Conservation (phyloP, 768 basidiomycete genomes). For the Collybia sp. region DNA sequence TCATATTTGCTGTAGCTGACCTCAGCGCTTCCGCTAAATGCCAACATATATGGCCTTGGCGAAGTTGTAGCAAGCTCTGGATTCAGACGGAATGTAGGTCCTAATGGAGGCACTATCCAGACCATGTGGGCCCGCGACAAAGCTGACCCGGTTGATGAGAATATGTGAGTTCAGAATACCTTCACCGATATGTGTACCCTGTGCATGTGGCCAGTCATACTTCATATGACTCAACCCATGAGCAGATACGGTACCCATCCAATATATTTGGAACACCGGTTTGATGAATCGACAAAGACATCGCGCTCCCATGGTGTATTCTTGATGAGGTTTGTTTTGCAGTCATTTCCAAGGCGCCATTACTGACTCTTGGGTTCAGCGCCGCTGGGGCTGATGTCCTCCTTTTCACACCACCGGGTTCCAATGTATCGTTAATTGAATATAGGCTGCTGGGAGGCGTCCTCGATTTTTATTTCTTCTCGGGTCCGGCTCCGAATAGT, state of each 20-base stretch:
- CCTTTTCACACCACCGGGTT: slow-evolving; percentile 51
- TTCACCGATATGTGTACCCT: too few species aligned
- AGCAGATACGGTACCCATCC: slow-evolving; percentile 69
- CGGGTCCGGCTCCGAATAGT: slow-evolving; percentile 48
- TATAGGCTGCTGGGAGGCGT: slow-evolving; percentile 77
- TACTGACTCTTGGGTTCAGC: slow-evolving; percentile 22
- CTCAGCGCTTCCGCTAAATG: slow-evolving; percentile 56
- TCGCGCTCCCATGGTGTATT: slow-evolving; percentile 76
- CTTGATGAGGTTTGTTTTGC: slow-evolving; percentile 49
- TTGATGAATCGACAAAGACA: slow-evolving; percentile 39
- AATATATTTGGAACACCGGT: slow-evolving; percentile 72
- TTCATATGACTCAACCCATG: too few species aligned
- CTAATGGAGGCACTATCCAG: slow-evolving; percentile 47
- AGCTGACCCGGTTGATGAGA: slow-evolving; percentile 61
- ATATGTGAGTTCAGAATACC: slow-evolving; percentile 39
- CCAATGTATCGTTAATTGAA: slow-evolving; percentile 58
- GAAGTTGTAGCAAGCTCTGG: slow-evolving; percentile 69
- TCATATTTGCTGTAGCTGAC: slow-evolving; percentile 36
- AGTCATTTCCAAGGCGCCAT: neutral
- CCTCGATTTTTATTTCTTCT: slow-evolving; percentile 76
- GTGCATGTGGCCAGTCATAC: too few species aligned
- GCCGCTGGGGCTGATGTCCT: slow-evolving; percentile 69
- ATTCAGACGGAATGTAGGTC: slow-evolving; percentile 55
- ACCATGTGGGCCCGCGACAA: slow-evolving; percentile 65
- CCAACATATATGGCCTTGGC: slow-evolving; percentile 78